Conservation (phyloP, 257 asterid species). For the Nicotiana otophora region DNA sequence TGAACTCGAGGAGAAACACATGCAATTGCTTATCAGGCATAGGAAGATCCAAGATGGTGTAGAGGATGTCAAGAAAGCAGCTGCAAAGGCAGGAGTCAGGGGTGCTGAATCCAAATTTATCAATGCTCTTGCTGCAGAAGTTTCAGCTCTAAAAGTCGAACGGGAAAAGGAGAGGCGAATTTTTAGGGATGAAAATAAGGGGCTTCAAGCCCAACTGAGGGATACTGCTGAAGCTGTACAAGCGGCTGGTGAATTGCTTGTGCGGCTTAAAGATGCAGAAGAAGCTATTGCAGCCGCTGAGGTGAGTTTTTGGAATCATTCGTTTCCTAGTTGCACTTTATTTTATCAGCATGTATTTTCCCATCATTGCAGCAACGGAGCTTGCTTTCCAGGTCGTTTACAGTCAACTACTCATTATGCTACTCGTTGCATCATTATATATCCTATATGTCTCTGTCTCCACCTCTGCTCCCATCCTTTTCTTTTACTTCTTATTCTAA, state of each 20-base stretch:
- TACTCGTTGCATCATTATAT: background rate
- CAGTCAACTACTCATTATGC: background rate
- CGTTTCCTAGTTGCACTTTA: constrained; percentile 3
- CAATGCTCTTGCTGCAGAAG: constrained; percentile 82
- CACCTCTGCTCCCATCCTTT: background rate
- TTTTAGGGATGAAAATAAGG: constrained; percentile 76
- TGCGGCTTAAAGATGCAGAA: constrained; percentile 90
- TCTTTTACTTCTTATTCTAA: background rate
- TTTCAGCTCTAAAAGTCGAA: constrained; percentile 75
- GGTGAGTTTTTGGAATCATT: constrained; percentile 44
- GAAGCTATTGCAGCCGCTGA: constrained; percentile 76
- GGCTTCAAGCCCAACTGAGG: constrained; percentile 89
- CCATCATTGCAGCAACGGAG: background rate
- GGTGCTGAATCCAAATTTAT: constrained; percentile 89
- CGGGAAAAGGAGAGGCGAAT: constrained; percentile 81
- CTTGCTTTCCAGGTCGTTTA: background rate
- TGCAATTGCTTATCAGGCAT: constrained; percentile 74
- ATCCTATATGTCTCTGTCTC: background rate
- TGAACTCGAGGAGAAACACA: constrained; percentile 92
- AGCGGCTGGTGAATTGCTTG: constrained; percentile 95
- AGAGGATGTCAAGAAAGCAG: constrained; percentile 92
- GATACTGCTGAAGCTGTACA: constrained; percentile 99
- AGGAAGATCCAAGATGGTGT: constrained; percentile 78
- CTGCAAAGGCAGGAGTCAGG: constrained; percentile 89
- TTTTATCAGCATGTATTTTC: constrained; percentile 2